These are phyloP conservation scores for Juncus inflexus DNA, from an alignment of 176 grass and related monocot species.

Conservation along the genomic window DNA sequence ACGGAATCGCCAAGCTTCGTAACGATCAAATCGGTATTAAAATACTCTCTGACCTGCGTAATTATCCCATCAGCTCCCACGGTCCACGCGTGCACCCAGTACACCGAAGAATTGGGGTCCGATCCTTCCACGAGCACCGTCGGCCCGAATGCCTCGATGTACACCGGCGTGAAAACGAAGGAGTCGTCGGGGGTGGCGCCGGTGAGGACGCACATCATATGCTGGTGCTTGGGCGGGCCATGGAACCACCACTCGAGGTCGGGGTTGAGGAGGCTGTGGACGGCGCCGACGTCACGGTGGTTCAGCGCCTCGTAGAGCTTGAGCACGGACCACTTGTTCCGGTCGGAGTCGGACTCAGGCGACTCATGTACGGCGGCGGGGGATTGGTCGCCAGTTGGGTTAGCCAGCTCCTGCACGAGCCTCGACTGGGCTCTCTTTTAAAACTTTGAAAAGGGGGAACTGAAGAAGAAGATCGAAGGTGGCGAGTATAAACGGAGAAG, in stretches of 20 bases:
- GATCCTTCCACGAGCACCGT: slow-evolving; percentile 68
- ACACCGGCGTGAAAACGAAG: slow-evolving; percentile 47
- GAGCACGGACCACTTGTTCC: slow-evolving; percentile 46
- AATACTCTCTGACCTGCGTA: slow-evolving; percentile 80
- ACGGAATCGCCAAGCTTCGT: slow-evolving; percentile 41
- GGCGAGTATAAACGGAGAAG: neutral
- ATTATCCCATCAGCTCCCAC: slow-evolving; percentile 63
- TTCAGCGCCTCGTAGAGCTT: slow-evolving; percentile 65
- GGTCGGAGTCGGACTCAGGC: slow-evolving; percentile 42
- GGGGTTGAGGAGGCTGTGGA: slow-evolving; percentile 55
- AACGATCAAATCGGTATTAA: slow-evolving; percentile 77
- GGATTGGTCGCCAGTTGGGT: slow-evolving; percentile 19
- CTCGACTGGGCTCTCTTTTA: slow-evolving; percentile 40
- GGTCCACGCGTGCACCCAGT: slow-evolving; percentile 93
- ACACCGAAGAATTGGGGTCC: slow-evolving; percentile 23
- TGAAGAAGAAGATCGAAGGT: neutral
- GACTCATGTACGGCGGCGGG: neutral
- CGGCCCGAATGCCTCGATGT: slow-evolving; percentile 56
- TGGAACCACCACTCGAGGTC: slow-evolving; percentile 99
- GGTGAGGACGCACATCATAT: slow-evolving; percentile 82
- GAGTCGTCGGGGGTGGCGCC: slow-evolving; percentile 25
- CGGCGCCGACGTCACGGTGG: slow-evolving; percentile 42
- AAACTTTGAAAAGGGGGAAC: neutral
- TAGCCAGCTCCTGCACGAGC: slow-evolving; percentile 80
- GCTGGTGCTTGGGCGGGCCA: slow-evolving; percentile 66